These are phyloP conservation scores for Kwoniella mangroviensis DNA, from an alignment of 768 basidiomycete genomes.

Conservation along the genomic window DNA sequence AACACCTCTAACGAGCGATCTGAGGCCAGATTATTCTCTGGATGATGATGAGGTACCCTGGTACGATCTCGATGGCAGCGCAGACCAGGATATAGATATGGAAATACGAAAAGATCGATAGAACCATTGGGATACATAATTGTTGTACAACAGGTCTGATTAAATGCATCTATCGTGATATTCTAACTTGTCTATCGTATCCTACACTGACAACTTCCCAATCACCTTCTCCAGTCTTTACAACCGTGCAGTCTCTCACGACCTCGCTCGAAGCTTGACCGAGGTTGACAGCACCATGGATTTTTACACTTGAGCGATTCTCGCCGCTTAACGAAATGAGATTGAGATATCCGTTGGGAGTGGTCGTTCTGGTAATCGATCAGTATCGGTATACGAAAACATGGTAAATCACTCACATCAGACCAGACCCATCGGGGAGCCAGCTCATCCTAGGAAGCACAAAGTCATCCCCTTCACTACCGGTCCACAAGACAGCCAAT, in stretches of 20 bases:
- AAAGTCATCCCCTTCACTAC: constrained; percentile 48
- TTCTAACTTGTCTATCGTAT: constrained; percentile 51
- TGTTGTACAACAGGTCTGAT: not conserved
- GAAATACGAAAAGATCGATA: not conserved
- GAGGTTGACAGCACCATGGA: constrained; percentile 42
- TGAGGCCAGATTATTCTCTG: constrained; percentile 12
- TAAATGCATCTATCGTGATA: constrained; percentile 30
- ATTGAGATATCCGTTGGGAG: constrained; percentile 51
- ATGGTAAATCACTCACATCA: constrained; percentile 48
- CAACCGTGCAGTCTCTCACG: constrained; percentile 44
- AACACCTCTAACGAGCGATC: constrained; percentile 8
- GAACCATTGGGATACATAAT: not conserved
- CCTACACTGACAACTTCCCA: constrained; percentile 51
- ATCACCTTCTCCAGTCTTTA: constrained; percentile 17
- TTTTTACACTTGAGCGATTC: constrained; percentile 42
- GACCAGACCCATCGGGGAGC: constrained; percentile 53
- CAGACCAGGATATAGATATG: not conserved
- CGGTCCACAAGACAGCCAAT: constrained; percentile 54
- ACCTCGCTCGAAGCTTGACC: constrained; percentile 49
- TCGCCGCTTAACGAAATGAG: constrained; percentile 46
- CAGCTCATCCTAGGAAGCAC: constrained; percentile 55
- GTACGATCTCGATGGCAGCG: constrained; percentile 16
- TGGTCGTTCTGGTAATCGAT: constrained; percentile 42
- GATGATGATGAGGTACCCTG: constrained; percentile 22
- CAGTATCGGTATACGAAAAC: not conserved